Evolutionary conservation across 306 rosid genomes (phyloP).

Genomic region (Cicer chorassanicum): DNA sequence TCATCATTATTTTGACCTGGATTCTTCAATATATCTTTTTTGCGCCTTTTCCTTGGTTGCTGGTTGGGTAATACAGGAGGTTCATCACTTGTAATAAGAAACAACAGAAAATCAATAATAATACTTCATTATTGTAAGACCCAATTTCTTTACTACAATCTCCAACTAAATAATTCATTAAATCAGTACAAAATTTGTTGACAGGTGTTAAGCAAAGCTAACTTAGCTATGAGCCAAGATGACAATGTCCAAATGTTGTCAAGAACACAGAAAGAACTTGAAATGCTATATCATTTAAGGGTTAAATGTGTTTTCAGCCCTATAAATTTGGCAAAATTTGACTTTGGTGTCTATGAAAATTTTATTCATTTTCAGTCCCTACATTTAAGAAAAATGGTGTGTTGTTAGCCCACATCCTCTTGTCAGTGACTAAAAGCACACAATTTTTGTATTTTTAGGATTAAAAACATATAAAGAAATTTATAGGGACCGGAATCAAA

Average conservation of each 20-base stretch:
- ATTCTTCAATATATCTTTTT: slow-evolving; percentile 76
- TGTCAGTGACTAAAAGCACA: background rate
- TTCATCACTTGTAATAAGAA: slow-evolving; percentile 55
- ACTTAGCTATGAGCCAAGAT: slow-evolving; percentile 31
- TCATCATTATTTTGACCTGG: slow-evolving; percentile 62
- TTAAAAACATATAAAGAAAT: background rate
- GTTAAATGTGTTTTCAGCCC: background rate
- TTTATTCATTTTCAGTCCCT: background rate
- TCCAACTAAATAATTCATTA: slow-evolving; percentile 32
- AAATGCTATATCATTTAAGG: slow-evolving; percentile 6
- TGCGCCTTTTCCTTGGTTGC: slow-evolving; percentile 94
- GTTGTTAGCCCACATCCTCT: background rate
- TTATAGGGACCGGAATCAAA: background rate
- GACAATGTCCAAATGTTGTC: slow-evolving; percentile 20
- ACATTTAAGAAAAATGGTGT: background rate
- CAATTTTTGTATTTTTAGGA: background rate
- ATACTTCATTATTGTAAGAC: slow-evolving; percentile 20
- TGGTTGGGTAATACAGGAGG: slow-evolving; percentile 73
- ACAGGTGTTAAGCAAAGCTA: slow-evolving; percentile 27
- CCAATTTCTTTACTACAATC: slow-evolving; percentile 24
- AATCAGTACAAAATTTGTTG: slow-evolving; percentile 20
- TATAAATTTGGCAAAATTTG: background rate
- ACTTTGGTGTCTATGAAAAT: background rate
- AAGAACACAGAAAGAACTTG: slow-evolving; percentile 29
- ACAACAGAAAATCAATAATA: slow-evolving; percentile 37